Base-by-base conservation (phyloP, 768 basidiomycete genomes). In the Suillus decipiens region DNA sequence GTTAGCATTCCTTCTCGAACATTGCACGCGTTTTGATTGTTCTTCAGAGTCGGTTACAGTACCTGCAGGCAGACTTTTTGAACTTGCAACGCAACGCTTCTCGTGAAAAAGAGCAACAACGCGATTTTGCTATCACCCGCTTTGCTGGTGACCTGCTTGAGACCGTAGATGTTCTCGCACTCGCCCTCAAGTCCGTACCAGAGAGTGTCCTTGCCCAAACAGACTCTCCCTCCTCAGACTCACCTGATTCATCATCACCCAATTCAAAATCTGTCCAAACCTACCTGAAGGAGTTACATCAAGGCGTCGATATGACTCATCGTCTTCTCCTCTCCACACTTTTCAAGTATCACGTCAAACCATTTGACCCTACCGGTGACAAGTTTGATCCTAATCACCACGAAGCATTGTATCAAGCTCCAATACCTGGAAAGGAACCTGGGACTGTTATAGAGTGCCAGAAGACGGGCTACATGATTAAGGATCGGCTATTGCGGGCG, bases 381-480 rank as follows among this genome's bases (percentile, higher is more conserved):
- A 82, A 81, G 67, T 99, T 99, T 70, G 95, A 99, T 77, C 96
- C 97, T 17, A 98, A 98, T 77, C 78, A 80, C 37, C 96, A 99
- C 71, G 97, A 99, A 78, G 97, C 97, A 12, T 82, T 97, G 33
- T 99, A 93, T 78, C 94, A 96, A 78, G 92, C 86, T 31, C 95
- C 96, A 24, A 82, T 95, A 66, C 90, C 93, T n/a, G 92, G 85
- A 15, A 93, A 92, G 78, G 88, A 90, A 73, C 87, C 94, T 1
- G 96, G 96, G 15, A 89, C 90, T 2, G 89, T 99, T 39, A 83
- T 97, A 53, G 92, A 96, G 73, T 93, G 91, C 73, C 90, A 92
- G 75, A 95, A 96, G 80, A 81, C 82, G 61, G 96, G 95, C 4
- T 99, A 93, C 80, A 93, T 82, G 79, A 95, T 99, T 79, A 97